Evolutionary conservation across 306 rosid genomes (phyloP), one percentile per base, ranked within the genome.

Genomic region (Crataegus laevigata): DNA sequence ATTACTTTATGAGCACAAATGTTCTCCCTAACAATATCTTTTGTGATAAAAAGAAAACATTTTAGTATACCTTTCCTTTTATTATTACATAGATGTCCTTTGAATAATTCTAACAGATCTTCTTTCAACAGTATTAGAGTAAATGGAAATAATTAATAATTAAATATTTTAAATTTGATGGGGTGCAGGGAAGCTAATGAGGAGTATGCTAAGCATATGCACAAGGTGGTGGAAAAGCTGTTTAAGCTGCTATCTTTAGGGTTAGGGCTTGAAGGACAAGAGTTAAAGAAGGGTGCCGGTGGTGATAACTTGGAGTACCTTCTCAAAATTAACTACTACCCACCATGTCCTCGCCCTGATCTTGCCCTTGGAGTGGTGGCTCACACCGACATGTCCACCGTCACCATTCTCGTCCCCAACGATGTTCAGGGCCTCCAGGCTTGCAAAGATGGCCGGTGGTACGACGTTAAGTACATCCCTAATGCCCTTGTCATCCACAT

Each of bases 361-460:
- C 84, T 91, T 0, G 92, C 91, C 3, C 78, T 91, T 3, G 97
- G 98, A 8, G 93, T 90, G n/a, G 87, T 85, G 26, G 83, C 88
- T 7, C 96, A 93, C 77, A 93, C 98, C 0, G 98, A 93, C 84
- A 83, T 93, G 90, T 82, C 88, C 14, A 4, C 75, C 76, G 1
- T 93, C 5, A 89, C 98, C 66, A 81, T 93, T 59, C 81, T 93
- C 0, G 94, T 90, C 0, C 91, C 98, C 3, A 93, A 93, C 24
- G 87, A 93, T 1, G 93, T 93, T 1, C 98, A 87, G 13, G 98
- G 98, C 3, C 93, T 89, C 55, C 98, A 93, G 40, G 96, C 92
- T 10, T 85, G 42, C 40, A 84, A 82, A 19, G 77, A 90, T 64
- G 94, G 86, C 50, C 82, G 71, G 5, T 93, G 98, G 98, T 86